Evolutionary conservation across 2,329 filamentous ascomycete species (phyloP), one percentile per base, ranked within the genome.

Genomic region (Sphaerulina musiva): DNA sequence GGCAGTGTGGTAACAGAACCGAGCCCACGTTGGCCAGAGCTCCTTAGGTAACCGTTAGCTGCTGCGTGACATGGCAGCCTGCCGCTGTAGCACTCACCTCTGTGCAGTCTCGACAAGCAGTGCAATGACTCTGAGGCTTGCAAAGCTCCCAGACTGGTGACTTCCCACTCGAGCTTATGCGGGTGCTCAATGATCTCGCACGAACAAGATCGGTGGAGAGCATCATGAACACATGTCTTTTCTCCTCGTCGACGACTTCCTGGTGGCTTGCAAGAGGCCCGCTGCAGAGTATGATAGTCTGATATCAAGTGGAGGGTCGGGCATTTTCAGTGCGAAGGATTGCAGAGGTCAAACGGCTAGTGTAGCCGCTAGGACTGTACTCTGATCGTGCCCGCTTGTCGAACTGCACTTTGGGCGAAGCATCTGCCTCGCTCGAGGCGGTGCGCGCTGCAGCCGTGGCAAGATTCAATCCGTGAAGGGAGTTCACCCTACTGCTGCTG

Each of bases 391-490:
- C 23, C 23, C 29, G 41, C 40, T 44, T 50, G 46, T 32, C 5
- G 17, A 26, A 44, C 12, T 50, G 39, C 23, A 17, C 48, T 34
- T 34, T 41, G 11, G 48, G 48, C 32, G 48, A 50, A 17, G 42
- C 31, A 34, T 38, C 46, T 20, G 46, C n/a, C 23, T 56, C 51
- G 26, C 46, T 31, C 17, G 42, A 41, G 11, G 47, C 55, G 48
- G 62, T 59, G 20, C 64, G 63, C 36, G 66, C 48, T 23, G 64
- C 63, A 43, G 59, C 57, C 23, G 51, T 46, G 10, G 53, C 46
- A 48, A 55, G 32, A 14, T 36, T 39, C 17, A 17, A 3, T 14
- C 48, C 48, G 32, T 62, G 61, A 10, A 62, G 54, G 23, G 56
- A 51, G 49, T 61, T 56, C 50, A 67, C 55, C 32, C 63, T 40